Conservation (phyloP, 1,284 basidiomycete genomes). For the Trichosporon asahii region DNA sequence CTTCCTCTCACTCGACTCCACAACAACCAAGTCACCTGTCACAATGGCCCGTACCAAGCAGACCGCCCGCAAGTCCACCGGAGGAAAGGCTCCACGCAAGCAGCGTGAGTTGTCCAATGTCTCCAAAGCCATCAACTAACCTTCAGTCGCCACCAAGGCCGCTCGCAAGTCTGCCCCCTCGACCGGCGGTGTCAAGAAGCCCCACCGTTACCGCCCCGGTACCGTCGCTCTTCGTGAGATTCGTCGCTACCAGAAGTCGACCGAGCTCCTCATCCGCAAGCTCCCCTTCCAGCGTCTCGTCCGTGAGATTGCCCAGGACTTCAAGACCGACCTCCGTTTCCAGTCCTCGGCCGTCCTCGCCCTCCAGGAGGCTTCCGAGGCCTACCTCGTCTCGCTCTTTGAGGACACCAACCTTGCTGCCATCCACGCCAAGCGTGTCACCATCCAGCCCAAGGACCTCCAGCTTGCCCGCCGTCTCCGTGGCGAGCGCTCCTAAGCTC, state of each 20-base stretch:
- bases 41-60: conserved; percentile 55
- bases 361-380: conserved; percentile 84
- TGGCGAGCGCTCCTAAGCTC: conserved; percentile 71
- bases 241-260: conserved; percentile 64
- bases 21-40: conserved; percentile 12
- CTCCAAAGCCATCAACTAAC: neutral
- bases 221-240: conserved; percentile 60
- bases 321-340: conserved; percentile 86
- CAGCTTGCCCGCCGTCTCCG: conserved; percentile 72
- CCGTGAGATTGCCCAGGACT: conserved; percentile 64
- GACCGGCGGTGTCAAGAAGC: conserved; percentile 62
- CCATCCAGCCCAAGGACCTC: conserved; percentile 73
- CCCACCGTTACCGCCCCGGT: conserved; percentile 60
- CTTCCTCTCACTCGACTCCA: conserved; percentile 15
- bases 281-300: conserved; percentile 89
- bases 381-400: conserved; percentile 87
- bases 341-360: conserved; percentile 88
- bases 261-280: conserved; percentile 87
- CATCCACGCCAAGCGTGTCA: conserved; percentile 86
- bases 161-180: conserved; percentile 55
- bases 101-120: conserved; percentile 38
- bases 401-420: conserved; percentile 73
- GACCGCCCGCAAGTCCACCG: conserved; percentile 63
- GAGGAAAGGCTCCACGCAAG: conserved; percentile 57
- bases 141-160: conserved; percentile 54